phyloP scores from a whole-genome alignment of 768 basidiomycete species.

The Lentinus brumalis region DNA sequence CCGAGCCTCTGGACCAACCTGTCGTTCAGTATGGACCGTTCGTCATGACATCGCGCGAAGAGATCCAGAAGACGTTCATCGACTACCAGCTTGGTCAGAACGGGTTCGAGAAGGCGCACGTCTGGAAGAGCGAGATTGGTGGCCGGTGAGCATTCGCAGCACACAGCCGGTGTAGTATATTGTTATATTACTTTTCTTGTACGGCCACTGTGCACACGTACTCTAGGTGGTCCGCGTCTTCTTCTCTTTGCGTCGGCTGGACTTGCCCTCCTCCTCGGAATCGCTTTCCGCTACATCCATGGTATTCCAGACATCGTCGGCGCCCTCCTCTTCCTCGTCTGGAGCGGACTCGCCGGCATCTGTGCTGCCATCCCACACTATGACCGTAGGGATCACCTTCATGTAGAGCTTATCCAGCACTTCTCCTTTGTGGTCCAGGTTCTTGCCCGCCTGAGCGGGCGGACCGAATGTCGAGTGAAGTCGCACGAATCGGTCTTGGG shows the following conservation, averaged over 20 bases:
- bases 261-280: conserved; percentile 25
- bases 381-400: conserved; percentile 60
- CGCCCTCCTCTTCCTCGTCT: conserved; percentile 44
- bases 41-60: conserved; percentile 80
- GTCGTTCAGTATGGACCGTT: conserved; percentile 89
- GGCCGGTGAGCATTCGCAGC: conserved; percentile 10
- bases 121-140: conserved; percentile 86
- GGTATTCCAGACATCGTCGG: conserved; percentile 68
- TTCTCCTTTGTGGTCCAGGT: conserved; percentile 57
- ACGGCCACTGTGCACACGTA: not conserved
- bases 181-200: not conserved
- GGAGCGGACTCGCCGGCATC: conserved; percentile 10
- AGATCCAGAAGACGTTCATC: conserved; percentile 77
- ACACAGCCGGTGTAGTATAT: not conserved
- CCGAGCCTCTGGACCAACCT: conserved; percentile 85
- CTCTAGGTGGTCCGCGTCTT: conserved; percentile 4
- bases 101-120: conserved; percentile 89
- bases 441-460: conserved; percentile 47
- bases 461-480: conserved; percentile 65
- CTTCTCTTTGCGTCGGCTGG: conserved; percentile 31
- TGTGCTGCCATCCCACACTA: conserved; percentile 57
- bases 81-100: conserved; percentile 82
- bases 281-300: conserved; percentile 57
- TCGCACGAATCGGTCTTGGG: conserved; percentile 71
- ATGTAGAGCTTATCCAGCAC: conserved; percentile 66